Conservation (phyloP, 2,329 filamentous ascomycete species). For the Ophiosphaerella herpotricha region DNA sequence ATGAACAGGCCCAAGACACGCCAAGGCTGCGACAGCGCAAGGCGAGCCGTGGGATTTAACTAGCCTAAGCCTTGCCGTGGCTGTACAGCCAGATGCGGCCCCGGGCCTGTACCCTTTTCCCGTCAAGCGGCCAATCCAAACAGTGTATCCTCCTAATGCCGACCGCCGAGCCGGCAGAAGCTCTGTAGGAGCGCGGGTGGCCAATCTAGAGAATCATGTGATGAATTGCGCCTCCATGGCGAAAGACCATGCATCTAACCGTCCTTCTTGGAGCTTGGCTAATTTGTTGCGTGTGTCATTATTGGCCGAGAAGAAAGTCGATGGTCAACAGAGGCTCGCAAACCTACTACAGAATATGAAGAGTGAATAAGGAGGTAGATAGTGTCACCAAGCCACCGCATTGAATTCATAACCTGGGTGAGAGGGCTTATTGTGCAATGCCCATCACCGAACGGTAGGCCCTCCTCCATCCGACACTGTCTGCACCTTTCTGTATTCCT, state of each 20-base stretch:
- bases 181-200: constrained; percentile 7
- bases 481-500: constrained; percentile 89
- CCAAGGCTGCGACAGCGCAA: background rate
- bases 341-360: no score
- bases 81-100: background rate
- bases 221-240: background rate
- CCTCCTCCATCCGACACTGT: constrained; percentile 61
- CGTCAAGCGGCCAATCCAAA: background rate
- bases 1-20: no score
- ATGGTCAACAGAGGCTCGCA: no score
- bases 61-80: background rate
- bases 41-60: background rate
- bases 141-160: constrained; percentile 8
- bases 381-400: no score
- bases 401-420: no score
- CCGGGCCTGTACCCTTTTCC: background rate
- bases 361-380: no score
- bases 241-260: no score
- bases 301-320: no score
- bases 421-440: no score
- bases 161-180: constrained; percentile 7
- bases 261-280: no score
- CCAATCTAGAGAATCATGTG: constrained; percentile 8
- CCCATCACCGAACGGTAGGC: constrained; percentile 2
- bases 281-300: no score